Evolutionary conservation across 1,284 basidiomycete species (phyloP).

Genomic region (Moesziomyces parantarcticus): DNA sequence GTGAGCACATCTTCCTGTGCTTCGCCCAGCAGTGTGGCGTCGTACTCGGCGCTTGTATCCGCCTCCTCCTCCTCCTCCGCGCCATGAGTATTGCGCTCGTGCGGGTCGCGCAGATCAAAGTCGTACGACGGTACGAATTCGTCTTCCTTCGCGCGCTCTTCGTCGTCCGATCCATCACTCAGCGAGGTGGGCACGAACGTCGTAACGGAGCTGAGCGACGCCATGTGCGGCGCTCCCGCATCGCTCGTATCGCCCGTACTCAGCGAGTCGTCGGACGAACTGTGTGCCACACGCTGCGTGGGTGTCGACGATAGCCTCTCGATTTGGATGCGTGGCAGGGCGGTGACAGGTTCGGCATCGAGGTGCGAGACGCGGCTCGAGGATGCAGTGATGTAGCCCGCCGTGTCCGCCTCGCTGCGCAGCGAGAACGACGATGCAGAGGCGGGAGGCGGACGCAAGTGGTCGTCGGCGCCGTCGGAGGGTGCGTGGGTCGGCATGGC

Average conservation of each 20-base stretch:
- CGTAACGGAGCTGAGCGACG: conserved; percentile 33
- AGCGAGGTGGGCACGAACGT: conserved; percentile 34
- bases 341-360: conserved; percentile 16
- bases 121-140: conserved; percentile 22
- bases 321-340: conserved; percentile 12
- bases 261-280: conserved; percentile 16
- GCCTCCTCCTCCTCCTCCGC: neutral
- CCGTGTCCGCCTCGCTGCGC: conserved; percentile 22
- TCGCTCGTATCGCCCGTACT: conserved; percentile 8
- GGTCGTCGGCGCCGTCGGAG: neutral
- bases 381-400: conserved; percentile 32
- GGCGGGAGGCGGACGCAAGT: conserved; percentile 14
- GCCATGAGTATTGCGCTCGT: conserved; percentile 29
- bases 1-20: conserved; percentile 31
- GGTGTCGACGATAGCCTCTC: conserved; percentile 27
- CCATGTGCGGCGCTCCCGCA: conserved; percentile 4
- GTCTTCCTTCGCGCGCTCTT: neutral
- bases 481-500: neutral
- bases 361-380: conserved; percentile 27
- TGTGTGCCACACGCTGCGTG: neutral
- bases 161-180: conserved; percentile 10
- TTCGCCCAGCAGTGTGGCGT: neutral
- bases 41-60: neutral
- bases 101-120: conserved; percentile 30
- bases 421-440: conserved; percentile 27